These are phyloP conservation scores for Diplodia scrobiculata DNA, from an alignment of 2,329 filamentous ascomycete genomes.

Conservation along the genomic window DNA sequence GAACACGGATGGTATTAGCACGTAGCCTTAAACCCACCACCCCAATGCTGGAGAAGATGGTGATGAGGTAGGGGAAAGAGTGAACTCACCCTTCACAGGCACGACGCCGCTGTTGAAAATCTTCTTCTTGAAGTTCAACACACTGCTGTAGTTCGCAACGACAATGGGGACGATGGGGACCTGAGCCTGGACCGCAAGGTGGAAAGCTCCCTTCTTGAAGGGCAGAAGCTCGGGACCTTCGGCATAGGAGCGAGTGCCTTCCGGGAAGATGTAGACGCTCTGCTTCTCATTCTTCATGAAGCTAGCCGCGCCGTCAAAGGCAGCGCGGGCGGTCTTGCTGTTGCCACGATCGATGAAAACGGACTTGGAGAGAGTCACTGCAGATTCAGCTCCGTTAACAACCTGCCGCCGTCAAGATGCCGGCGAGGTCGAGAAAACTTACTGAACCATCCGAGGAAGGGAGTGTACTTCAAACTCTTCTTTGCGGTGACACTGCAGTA, in stretches of 20 bases:
- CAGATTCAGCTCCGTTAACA: conserved; percentile 38
- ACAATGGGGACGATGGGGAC: conserved; percentile 86
- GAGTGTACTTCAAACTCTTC: conserved; percentile 73
- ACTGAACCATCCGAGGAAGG: conserved; percentile 93
- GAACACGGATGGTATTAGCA: conserved; percentile 8
- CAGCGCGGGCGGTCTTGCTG: conserved; percentile 75
- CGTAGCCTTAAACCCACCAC: neutral
- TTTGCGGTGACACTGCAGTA: conserved; percentile 95
- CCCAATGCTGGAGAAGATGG: neutral
- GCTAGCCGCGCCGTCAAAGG: conserved; percentile 78
- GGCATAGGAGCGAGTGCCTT: conserved; percentile 89
- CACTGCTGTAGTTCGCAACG: conserved; percentile 54
- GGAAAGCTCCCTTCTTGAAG: conserved; percentile 99
- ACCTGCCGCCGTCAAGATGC: neutral
- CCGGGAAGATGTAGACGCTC: conserved; percentile 84
- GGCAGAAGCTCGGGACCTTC: conserved; percentile 78
- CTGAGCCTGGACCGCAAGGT: conserved; percentile 88
- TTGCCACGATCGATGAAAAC: conserved; percentile 96
- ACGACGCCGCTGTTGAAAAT: conserved; percentile 53
- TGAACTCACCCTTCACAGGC: conserved; percentile 50
- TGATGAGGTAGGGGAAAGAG: neutral
- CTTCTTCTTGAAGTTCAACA: conserved; percentile 51
- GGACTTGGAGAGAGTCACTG: conserved; percentile 72
- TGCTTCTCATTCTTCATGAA: conserved; percentile 70
- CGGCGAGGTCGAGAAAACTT: conserved; percentile 33